phyloP scores from a whole-genome alignment of 176 grass and related monocot species.

The Echinochloa phyllopogon region DNA sequence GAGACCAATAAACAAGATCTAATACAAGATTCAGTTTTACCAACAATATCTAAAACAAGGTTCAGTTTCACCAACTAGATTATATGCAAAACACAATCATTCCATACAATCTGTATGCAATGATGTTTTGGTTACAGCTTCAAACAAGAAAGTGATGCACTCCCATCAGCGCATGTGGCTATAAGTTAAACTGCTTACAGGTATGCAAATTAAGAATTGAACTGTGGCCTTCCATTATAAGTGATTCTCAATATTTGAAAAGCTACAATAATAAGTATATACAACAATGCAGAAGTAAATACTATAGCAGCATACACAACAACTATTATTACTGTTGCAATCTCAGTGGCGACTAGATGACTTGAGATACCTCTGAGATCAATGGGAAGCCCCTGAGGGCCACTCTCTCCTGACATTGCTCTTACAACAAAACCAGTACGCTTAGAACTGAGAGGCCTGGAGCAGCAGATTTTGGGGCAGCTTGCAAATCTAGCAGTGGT shows the following conservation, averaged over 20 bases:
- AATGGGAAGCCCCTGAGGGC: slow-evolving; percentile 69
- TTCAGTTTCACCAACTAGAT: slow-evolving; percentile 9
- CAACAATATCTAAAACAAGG: neutral
- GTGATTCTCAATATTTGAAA: neutral
- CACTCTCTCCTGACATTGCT: slow-evolving; percentile 59
- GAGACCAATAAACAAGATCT: neutral
- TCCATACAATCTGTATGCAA: neutral
- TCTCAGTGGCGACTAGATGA: neutral
- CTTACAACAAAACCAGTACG: slow-evolving; percentile 45
- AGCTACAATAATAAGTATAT: neutral
- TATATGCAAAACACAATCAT: slow-evolving; percentile 9
- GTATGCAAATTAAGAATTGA: neutral
- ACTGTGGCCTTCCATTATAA: neutral
- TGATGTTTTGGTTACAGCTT: neutral
- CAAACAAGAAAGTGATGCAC: neutral
- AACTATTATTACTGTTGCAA: neutral
- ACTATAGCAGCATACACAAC: neutral
- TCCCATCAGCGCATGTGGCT: neutral
- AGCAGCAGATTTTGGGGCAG: slow-evolving; percentile 46
- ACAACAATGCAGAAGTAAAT: neutral
- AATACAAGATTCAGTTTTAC: slow-evolving; percentile 17
- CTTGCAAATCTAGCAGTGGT: slow-evolving; percentile 15
- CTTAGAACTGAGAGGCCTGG: slow-evolving; percentile 38
- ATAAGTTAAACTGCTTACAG: too few relatives aligned
- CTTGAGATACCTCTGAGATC: slow-evolving; percentile 68